Evolutionary conservation across 768 basidiomycete species (phyloP).

Genomic region (Lentinula boryana): DNA sequence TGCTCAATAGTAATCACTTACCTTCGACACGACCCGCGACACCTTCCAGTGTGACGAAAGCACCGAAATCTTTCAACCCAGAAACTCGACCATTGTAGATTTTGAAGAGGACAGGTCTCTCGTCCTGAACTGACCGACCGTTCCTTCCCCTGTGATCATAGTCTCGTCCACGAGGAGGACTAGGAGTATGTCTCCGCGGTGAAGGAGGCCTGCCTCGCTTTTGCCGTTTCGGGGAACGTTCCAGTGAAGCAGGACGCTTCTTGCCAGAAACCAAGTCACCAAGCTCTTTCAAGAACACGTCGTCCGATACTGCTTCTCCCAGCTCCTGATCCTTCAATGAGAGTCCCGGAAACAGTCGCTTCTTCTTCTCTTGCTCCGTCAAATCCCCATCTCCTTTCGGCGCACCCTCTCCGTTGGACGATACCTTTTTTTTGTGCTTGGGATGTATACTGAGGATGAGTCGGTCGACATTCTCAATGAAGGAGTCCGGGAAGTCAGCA

Average conservation of each 20-base stretch:
- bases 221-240: slow-evolving; percentile 54
- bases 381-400: slow-evolving; percentile 25
- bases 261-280: slow-evolving; percentile 84
- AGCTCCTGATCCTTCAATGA: slow-evolving; percentile 73
- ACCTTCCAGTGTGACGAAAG: slow-evolving; percentile 88
- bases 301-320: slow-evolving; percentile 56
- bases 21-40: slow-evolving; percentile 84
- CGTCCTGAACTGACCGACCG: slow-evolving; percentile 47
- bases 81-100: slow-evolving; percentile 87
- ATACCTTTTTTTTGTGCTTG: slow-evolving; percentile 75
- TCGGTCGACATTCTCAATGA: slow-evolving; percentile 90
- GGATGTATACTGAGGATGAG: slow-evolving; percentile 93
- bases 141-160: slow-evolving; percentile 31
- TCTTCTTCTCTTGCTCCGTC: slow-evolving; percentile 69
- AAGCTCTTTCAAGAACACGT: slow-evolving; percentile 81
- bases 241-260: slow-evolving; percentile 41
- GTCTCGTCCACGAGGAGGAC: slow-evolving; percentile 45
- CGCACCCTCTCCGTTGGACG: slow-evolving; percentile 29
- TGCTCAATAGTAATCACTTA: slow-evolving; percentile 28
- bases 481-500: slow-evolving; percentile 83
- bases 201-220: slow-evolving; percentile 46
- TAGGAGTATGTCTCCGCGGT: slow-evolving; percentile 54
- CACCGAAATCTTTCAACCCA: slow-evolving; percentile 91
- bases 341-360: slow-evolving; percentile 86
- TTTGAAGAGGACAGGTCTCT: slow-evolving; percentile 86